A percentile compares a stretch with the other conserved stretches of the same genome.
Conservation (phyloP, 2,329 filamentous ascomycete genomes). For the Xylaria sp. region DNA sequence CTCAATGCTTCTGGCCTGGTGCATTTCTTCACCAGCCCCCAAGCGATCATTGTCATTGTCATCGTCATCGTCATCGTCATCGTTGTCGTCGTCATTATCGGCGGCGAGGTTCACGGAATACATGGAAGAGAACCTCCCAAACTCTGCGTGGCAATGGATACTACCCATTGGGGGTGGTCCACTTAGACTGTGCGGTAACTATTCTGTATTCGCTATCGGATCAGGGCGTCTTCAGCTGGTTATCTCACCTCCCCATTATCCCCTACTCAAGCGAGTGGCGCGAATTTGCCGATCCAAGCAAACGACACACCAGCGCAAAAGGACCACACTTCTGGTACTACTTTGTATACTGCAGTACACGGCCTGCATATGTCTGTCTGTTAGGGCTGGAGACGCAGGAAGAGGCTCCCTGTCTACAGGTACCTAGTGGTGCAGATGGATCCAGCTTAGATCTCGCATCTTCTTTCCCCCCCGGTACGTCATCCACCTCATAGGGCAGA, state of each 20-base stretch:
- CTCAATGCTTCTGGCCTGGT: not conserved
- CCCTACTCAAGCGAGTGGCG: conserved; percentile 31
- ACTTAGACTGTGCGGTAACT: not conserved
- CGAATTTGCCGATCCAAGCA: conserved; percentile 27
- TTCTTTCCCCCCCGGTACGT: conserved; percentile 13
- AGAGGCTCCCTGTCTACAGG: not conserved
- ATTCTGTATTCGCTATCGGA: conserved; percentile 5
- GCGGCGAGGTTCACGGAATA: conserved; percentile 1
- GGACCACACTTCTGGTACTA: not conserved
- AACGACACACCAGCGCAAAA: conserved; percentile 9
- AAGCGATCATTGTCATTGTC: not conserved
- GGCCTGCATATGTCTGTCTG: not conserved
- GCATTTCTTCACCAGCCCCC: conserved; percentile 4
- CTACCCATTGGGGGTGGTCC: not conserved
- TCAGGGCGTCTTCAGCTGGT: conserved; percentile 30
- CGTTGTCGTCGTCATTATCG: not conserved
- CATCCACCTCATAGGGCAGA: conserved; percentile 14
- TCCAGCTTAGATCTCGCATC: conserved; percentile 32
- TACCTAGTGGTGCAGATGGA: conserved; percentile 5
- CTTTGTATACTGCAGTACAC: not conserved
- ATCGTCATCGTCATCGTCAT: not conserved
- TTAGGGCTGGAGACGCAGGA: conserved; percentile 8
- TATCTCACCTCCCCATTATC: conserved; percentile 20
- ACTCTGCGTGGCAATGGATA: not conserved
- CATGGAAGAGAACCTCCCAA: conserved; percentile 4